phyloP scores from a whole-genome alignment of 2,329 filamentous ascomycete species.

The Emericellopsis cladophorae region DNA sequence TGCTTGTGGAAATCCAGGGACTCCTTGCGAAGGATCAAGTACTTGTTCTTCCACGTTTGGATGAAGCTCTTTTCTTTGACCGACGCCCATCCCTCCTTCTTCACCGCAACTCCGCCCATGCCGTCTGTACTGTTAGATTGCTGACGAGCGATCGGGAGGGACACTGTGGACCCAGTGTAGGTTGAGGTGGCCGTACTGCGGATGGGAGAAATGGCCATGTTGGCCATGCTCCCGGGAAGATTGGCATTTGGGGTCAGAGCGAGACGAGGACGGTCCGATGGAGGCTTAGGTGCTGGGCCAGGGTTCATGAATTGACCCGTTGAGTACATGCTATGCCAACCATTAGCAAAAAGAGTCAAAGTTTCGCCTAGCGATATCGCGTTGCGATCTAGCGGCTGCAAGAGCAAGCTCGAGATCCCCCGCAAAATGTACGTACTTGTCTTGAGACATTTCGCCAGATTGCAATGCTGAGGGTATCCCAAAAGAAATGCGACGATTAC shows the following conservation, averaged over 20 bases:
- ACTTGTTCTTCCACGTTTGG: slow-evolving; percentile 80
- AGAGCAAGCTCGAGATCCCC: background rate
- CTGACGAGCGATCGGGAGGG: slow-evolving; percentile 54
- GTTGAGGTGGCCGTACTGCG: slow-evolving; percentile 52
- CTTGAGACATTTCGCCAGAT: background rate
- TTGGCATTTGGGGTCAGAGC: slow-evolving; percentile 66
- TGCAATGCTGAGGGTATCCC: too few relatives aligned
- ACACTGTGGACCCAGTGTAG: slow-evolving; percentile 61
- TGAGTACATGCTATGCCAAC: slow-evolving; percentile 25
- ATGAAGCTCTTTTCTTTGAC: slow-evolving; percentile 88
- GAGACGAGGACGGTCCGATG: slow-evolving; percentile 69
- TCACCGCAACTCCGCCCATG: slow-evolving; percentile 55
- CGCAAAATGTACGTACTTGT: background rate
- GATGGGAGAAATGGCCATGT: slow-evolving; percentile 63
- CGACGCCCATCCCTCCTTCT: slow-evolving; percentile 72
- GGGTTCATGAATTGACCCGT: slow-evolving; percentile 85
- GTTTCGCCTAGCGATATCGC: background rate
- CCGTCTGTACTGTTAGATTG: slow-evolving; percentile 49
- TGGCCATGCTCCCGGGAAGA: slow-evolving; percentile 66
- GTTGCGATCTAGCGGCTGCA: background rate
- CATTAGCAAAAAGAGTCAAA: background rate
- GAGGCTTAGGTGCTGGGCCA: slow-evolving; percentile 83
- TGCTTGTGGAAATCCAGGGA: slow-evolving; percentile 91
- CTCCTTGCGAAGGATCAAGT: slow-evolving; percentile 82
- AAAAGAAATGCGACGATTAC: too few relatives aligned